Base-by-base conservation (phyloP, 2,329 filamentous ascomycete species). In the Ophiostoma pallidulum region DNA sequence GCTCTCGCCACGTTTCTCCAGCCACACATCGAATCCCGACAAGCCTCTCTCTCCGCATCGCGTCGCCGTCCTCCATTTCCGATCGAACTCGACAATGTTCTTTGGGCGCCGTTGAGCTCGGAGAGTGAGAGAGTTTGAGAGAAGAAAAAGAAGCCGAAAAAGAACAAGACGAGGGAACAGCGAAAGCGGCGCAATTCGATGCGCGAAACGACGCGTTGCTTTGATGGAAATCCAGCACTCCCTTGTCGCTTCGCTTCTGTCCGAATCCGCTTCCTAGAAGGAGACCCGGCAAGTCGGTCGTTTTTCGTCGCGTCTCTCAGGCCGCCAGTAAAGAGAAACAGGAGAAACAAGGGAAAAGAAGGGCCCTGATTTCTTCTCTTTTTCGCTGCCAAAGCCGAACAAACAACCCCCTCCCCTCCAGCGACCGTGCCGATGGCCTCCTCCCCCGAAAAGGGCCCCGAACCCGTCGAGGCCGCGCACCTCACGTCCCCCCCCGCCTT, bases 381-480 rank as follows among this genome's bases (percentile, higher is more conserved):
- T n/a, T n/a, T n/a, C n/a, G n/a, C n/a, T n/a, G n/a, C n/a, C n/a
- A n/a, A n/a, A n/a, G n/a, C n/a, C n/a, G n/a, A n/a, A n/a, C n/a
- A n/a, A n/a, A n/a, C 22, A 14, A 24, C 26, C 36, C 39, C 31
- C 31, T 32, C n/a, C 26, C 16, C 37, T 3, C 37, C 45, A 29
- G 16, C 22, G 8, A 14, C 26, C 13, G 40, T 51, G 39, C 56
- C 57, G 66, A 78, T 78, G 74, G 72, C 73, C 62, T 72, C 74
- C 62, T 72, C 74, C 9, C 7, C 29, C 55, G 72, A 74, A 60
- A 68, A 71, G 58, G 71, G 67, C 60, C 65, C 68, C 57, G 67
- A 75, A 62, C 70, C 72, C 63, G 71, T 71, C 57, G 72, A 75
- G 64, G 64, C 68, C 61, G 66, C 71, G 60, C 66, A 64, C 57